Evolutionary conservation across 192 early-diverging fungal species (phyloP).

Genomic region (Mortierella claussenii): DNA sequence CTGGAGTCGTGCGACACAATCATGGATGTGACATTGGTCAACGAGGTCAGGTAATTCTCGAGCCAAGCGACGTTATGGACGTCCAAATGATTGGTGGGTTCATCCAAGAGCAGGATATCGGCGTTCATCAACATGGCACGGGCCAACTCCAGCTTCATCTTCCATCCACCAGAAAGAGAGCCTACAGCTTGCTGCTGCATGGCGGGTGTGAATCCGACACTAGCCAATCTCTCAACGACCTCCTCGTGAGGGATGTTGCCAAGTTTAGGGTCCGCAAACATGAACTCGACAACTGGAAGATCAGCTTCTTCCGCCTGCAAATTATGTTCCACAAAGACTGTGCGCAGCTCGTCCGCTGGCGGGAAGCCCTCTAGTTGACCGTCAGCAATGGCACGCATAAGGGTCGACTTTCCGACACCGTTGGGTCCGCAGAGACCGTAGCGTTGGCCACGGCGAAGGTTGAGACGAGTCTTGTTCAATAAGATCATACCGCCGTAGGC

Average conservation of each 20-base stretch:
- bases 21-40: constrained; percentile 82
- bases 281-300: constrained; percentile 75
- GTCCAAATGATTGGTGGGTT: constrained; percentile 89
- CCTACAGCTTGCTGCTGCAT: constrained; percentile 74
- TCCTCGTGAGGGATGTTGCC: constrained; percentile 65
- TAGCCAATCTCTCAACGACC: constrained; percentile 57
- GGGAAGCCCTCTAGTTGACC: constrained; percentile 88
- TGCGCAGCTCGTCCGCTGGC: constrained; percentile 75
- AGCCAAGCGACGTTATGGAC: constrained; percentile 67
- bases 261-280: constrained; percentile 65
- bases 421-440: constrained; percentile 87
- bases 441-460: constrained; percentile 77
- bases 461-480: constrained; percentile 71
- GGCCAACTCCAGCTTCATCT: constrained; percentile 91
- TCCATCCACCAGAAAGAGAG: constrained; percentile 86
- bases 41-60: constrained; percentile 75
- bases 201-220: constrained; percentile 74
- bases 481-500: constrained; percentile 87
- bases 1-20: constrained; percentile 90
- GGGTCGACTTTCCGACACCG: constrained; percentile 86
- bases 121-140: constrained; percentile 88
- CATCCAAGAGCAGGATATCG: constrained; percentile 86
- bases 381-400: constrained; percentile 89
- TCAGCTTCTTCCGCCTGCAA: constrained; percentile 80
- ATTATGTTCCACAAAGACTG: constrained; percentile 84